A percentile compares a stretch with the other conserved stretches of the same genome.
phyloP scores from a whole-genome alignment of 495 filamentous ascomycete species.

The Penicillium silybi region DNA sequence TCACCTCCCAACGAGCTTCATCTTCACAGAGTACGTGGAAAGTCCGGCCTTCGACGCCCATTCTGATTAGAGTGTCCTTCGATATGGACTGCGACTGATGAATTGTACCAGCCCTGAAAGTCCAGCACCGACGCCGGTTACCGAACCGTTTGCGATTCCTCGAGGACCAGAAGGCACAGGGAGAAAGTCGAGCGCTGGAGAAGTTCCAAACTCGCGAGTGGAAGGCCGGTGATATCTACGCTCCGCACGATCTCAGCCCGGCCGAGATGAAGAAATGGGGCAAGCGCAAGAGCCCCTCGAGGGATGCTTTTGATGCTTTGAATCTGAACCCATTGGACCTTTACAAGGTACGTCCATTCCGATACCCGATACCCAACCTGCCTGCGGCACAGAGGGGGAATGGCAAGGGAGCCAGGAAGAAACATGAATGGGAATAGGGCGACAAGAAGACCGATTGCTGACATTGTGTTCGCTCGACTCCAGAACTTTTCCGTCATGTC shows the following conservation, averaged over 20 bases:
- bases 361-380: not conserved
- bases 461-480: slow-evolving; percentile 4
- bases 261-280: slow-evolving; percentile 70
- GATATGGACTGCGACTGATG: not conserved
- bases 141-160: slow-evolving; percentile 34
- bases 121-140: slow-evolving; percentile 21
- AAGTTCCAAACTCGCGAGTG: slow-evolving; percentile 52
- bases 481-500: slow-evolving; percentile 93
- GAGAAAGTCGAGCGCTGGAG: slow-evolving; percentile 36
- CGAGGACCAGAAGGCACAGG: slow-evolving; percentile 37
- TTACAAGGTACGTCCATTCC: slow-evolving; percentile 64
- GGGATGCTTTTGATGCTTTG: slow-evolving; percentile 76
- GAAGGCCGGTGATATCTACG: slow-evolving; percentile 76
- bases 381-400: too few species aligned
- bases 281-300: slow-evolving; percentile 41
- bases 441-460: not conserved
- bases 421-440: too few species aligned
- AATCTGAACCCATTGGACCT: slow-evolving; percentile 76
- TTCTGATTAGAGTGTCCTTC: not conserved
- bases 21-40: slow-evolving; percentile 21
- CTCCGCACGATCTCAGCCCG: slow-evolving; percentile 79
- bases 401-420: too few species aligned
- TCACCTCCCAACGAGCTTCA: slow-evolving; percentile 24
- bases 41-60: not conserved
- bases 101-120: slow-evolving; percentile 12